These are phyloP conservation scores for Galerina sulciceps DNA, from an alignment of 768 basidiomycete genomes.

Conservation along the genomic window DNA sequence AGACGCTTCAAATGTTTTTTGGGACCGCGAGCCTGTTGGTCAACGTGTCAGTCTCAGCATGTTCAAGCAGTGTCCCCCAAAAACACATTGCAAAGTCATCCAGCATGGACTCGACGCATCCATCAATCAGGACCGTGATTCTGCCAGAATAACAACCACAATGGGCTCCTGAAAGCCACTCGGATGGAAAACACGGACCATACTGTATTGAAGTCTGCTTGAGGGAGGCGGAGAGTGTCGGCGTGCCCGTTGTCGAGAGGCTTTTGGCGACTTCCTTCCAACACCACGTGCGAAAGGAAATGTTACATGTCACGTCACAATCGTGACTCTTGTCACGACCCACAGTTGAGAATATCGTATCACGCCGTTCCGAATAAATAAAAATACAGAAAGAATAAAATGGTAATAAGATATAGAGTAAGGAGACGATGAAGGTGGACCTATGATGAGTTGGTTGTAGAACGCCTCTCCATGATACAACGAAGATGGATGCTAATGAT, in stretches of 20 bases:
- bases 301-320: constrained; percentile 14
- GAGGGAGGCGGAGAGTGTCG: constrained; percentile 50
- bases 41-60: constrained; percentile 28
- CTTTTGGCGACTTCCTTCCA: constrained; percentile 32
- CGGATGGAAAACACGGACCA: constrained; percentile 44
- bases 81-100: constrained; percentile 41
- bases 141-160: constrained; percentile 18
- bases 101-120: constrained; percentile 38
- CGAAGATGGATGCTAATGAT: not conserved
- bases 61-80: constrained; percentile 16
- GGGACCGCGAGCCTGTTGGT: constrained; percentile 87
- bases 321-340: constrained; percentile 5
- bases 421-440: not conserved
- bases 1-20: constrained; percentile 99
- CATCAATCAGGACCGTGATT: constrained; percentile 33
- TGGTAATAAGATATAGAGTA: constrained; percentile 11
- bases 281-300: constrained; percentile 38
- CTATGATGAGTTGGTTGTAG: not conserved
- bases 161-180: constrained; percentile 24
- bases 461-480: not conserved
- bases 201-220: constrained; percentile 46
- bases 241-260: constrained; percentile 45
- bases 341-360: not conserved
- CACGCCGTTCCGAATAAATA: constrained; percentile 10
- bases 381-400: constrained; percentile 13